Conservation (phyloP, 345 rosid species). For the Mangifera indica region DNA sequence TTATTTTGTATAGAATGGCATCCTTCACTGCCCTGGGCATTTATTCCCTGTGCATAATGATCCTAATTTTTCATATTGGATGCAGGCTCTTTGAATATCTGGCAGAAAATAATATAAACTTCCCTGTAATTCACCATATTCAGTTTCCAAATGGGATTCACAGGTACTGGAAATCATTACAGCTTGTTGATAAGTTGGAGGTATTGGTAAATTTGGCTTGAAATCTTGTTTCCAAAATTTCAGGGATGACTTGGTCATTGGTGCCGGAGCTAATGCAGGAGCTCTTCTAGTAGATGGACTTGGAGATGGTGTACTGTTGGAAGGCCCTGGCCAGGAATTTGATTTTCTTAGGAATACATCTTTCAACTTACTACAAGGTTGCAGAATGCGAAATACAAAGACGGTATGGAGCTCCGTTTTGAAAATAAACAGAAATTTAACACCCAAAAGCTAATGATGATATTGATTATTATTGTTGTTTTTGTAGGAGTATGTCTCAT, state of each 20-base stretch:
- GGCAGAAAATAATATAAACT: constrained; percentile 54
- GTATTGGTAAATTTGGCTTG: constrained; percentile 11
- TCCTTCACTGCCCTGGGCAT: neutral
- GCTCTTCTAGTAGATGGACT: constrained; percentile 95
- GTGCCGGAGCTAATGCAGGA: constrained; percentile 82
- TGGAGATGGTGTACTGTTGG: constrained; percentile 87
- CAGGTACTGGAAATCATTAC: constrained; percentile 46
- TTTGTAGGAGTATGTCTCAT: constrained; percentile 85
- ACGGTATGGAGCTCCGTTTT: constrained; percentile 50
- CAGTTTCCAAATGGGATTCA: constrained; percentile 66
- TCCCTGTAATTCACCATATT: constrained; percentile 94
- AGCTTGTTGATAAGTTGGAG: constrained; percentile 10
- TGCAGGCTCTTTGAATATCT: constrained; percentile 87
- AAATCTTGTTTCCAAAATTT: constrained; percentile 24
- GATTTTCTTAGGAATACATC: constrained; percentile 90
- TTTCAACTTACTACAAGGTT: constrained; percentile 92
- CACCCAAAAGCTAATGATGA: neutral
- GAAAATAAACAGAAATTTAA: constrained; percentile 3
- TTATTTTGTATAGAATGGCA: neutral
- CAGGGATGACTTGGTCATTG: constrained; percentile 93
- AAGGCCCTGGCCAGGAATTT: constrained; percentile 82
- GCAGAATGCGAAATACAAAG: constrained; percentile 98
- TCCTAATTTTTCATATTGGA: constrained; percentile 2
- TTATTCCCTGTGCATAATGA: constrained; percentile 2
- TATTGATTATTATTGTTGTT: constrained; percentile 14